Evolutionary conservation across 1,139 yeast genomes (phyloP), one percentile per base, ranked within the genome.

Genomic region (Kurtzmaniella quercitrusa): DNA sequence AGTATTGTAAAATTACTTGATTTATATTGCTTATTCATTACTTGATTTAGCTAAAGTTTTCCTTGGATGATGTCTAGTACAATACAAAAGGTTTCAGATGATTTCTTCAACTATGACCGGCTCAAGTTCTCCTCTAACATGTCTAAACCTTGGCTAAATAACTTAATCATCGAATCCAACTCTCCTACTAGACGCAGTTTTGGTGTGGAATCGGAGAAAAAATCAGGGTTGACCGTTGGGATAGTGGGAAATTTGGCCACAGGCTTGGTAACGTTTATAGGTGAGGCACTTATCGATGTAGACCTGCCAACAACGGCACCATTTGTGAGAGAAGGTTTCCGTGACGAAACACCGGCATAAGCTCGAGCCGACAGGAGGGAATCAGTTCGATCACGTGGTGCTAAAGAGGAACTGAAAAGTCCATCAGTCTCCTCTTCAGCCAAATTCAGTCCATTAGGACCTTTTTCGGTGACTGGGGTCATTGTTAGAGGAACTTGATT

Each of bases 401-500:
- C 18, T 7, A 30, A 9, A 3, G 34, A 18, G 17, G 34, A 14
- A 11, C 9, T 7, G 5, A 30, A 14, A 16, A 16, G 16, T 5
- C 16, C 34, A 14, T 30, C 34, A 12, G 34, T 4, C 4, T 16
- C 34, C 18, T 14, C 18, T 18, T 30, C 34, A 3, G 16, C 6
- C 5, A 30, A 14, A 5, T 14, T 9, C 17, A 14, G 16, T 3
- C 5, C 5, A 14, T 14, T 9, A 5, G 18, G 49, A 32, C 63
- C 78, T 51, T 73, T 80, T 52, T 84, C 94, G 1, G 86, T 74
- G 2, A 84, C 80, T 0, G 93, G 94, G 0, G 94, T 84, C 94
- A 84, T 84, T 0, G 87, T 75, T 52, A 83, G 65, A 12, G 84
- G 79, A 18, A 73, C 56, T 39, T 68, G 66, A 4, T 73, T 66